Percentiles rank a stretch among this genome's conserved stretches.
phyloP scores from a whole-genome alignment of 805 yeast species.

The Dipodascopsis tothii region DNA sequence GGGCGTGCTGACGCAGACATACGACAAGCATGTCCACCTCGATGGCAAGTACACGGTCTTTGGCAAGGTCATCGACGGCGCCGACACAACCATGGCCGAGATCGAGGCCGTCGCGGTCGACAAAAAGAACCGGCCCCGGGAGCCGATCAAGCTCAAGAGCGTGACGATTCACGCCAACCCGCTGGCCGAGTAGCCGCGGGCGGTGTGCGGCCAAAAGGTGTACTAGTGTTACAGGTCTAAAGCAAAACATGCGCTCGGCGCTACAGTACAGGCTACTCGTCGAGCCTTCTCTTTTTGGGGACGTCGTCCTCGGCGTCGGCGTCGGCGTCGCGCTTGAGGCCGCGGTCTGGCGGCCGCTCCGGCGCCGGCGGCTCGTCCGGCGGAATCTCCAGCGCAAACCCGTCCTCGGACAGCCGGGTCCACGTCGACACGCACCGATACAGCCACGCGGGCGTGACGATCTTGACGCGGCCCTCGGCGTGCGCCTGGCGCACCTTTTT shows the following conservation, averaged over 20 bases:
- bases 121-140: conserved; percentile 35
- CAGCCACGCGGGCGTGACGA: conserved; percentile 91
- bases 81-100: conserved; percentile 27
- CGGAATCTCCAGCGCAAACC: conserved; percentile 29
- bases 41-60: conserved; percentile 29
- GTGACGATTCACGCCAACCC: conserved; percentile 42
- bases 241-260: too few species aligned
- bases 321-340: too few species aligned
- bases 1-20: conserved; percentile 20
- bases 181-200: conserved; percentile 33
- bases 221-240: too few species aligned
- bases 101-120: conserved; percentile 29
- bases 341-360: too few species aligned
- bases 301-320: conserved; percentile 30
- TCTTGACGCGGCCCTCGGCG: conserved; percentile 52
- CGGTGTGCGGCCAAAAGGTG: too few species aligned
- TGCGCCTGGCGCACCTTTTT: conserved; percentile 77
- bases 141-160: conserved; percentile 28
- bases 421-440: conserved; percentile 77
- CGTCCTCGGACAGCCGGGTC: conserved; percentile 58
- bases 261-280: too few species aligned
- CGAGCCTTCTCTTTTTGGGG: too few species aligned
- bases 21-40: conserved; percentile 24
- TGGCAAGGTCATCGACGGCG: conserved; percentile 27
- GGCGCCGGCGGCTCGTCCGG: too few species aligned